phyloP scores from a whole-genome alignment of 2,329 filamentous ascomycete species.

The Colletotrichum brevisporum region DNA sequence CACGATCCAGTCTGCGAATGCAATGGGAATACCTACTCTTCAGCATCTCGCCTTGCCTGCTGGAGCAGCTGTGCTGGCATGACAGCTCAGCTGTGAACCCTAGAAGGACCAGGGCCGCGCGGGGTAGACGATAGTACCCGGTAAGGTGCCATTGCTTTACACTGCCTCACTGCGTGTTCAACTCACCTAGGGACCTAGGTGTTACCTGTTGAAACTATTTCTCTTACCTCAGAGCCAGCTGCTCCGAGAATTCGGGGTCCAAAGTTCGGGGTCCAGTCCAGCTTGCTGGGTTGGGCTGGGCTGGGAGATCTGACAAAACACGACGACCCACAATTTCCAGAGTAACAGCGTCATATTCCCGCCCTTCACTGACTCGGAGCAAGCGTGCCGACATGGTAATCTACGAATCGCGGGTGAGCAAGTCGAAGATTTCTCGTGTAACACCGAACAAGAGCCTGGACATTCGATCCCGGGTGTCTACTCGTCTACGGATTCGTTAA shows the following conservation, averaged over 20 bases:
- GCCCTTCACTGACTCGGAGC: slow-evolving; percentile 18
- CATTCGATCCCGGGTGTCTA: not conserved
- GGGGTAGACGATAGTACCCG: slow-evolving; percentile 3
- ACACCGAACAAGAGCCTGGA: not conserved
- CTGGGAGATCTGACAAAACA: slow-evolving; percentile 10
- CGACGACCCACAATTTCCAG: slow-evolving; percentile 23
- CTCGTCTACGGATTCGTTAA: not conserved
- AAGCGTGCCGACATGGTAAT: slow-evolving; percentile 18
- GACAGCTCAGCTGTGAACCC: slow-evolving; percentile 23
- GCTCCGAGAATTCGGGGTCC: slow-evolving; percentile 26
- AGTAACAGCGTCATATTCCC: slow-evolving; percentile 18
- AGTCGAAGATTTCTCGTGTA: no score
- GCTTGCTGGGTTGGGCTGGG: slow-evolving; percentile 19
- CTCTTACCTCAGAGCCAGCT: not conserved
- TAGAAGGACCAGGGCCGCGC: slow-evolving; percentile 4
- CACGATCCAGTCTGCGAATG: not conserved
- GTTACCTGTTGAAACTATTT: not conserved
- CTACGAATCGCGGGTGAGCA: not conserved
- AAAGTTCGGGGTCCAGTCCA: slow-evolving; percentile 12
- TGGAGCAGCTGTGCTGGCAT: not conserved
- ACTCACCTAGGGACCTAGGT: not conserved
- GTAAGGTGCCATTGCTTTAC: slow-evolving; percentile 15
- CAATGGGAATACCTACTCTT: not conserved
- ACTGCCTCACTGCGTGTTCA: not conserved
- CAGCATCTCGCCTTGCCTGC: slow-evolving; percentile 8